A percentile compares a stretch with the other conserved stretches of the same genome.
Evolutionary conservation across 495 filamentous ascomycete species (phyloP).

Genomic region (Aspergillus wentii): DNA sequence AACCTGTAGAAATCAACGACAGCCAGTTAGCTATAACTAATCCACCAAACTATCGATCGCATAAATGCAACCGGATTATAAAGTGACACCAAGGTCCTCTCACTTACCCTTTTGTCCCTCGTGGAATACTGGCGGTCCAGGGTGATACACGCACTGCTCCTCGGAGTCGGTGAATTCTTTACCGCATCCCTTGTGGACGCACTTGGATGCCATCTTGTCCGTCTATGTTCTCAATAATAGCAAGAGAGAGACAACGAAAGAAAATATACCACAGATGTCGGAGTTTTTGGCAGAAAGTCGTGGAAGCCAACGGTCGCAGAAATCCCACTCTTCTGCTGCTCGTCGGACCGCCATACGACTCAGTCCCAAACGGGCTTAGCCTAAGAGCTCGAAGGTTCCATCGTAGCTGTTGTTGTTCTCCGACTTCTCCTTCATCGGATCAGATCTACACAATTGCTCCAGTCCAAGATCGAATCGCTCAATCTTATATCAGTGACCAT

Average conservation of each 20-base stretch:
- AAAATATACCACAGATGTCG: too few relatives aligned
- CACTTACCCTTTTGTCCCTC: slow-evolving; percentile 95
- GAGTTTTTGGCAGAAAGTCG: too few relatives aligned
- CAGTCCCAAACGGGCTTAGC: slow-evolving; percentile 30
- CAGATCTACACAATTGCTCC: too few relatives aligned
- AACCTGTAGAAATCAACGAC: slow-evolving; percentile 54
- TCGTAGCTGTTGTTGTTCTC: slow-evolving; percentile 10
- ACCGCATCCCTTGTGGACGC: slow-evolving; percentile 92
- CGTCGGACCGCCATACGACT: neutral
- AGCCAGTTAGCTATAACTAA: too few relatives aligned
- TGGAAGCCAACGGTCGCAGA: too few relatives aligned
- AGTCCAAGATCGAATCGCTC: neutral
- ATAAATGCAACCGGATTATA: too few relatives aligned
- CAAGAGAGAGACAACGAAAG: neutral
- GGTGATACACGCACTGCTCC: slow-evolving; percentile 88
- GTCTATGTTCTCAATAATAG: slow-evolving; percentile 2
- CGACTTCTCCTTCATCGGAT: too few relatives aligned
- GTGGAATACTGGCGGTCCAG: slow-evolving; percentile 91
- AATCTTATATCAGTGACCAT: slow-evolving; percentile 13
- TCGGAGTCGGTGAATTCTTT: slow-evolving; percentile 80
- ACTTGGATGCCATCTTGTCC: slow-evolving; percentile 76
- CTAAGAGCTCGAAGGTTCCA: slow-evolving; percentile 48
- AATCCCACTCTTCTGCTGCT: neutral
- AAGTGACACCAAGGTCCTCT: slow-evolving; percentile 25
- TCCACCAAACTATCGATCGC: too few relatives aligned